Conservation (phyloP, 2,329 filamentous ascomycete species). For the Knufia fluminis region DNA sequence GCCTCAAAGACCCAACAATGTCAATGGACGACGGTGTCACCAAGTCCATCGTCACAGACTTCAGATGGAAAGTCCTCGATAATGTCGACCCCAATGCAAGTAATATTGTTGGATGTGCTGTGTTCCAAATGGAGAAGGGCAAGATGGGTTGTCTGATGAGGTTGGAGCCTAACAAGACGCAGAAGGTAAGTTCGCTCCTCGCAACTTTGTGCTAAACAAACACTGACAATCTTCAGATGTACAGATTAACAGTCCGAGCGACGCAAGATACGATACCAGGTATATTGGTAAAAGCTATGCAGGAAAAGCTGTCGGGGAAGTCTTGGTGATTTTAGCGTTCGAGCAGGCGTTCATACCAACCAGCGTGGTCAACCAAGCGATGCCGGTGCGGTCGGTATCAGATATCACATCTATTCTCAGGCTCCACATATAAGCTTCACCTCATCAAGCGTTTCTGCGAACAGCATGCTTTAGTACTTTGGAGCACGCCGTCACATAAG, state of each 20-base stretch:
- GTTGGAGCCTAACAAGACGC: constrained; percentile 87
- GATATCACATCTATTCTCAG: too few species aligned
- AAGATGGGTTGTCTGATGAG: constrained; percentile 92
- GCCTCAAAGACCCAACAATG: constrained; percentile 47
- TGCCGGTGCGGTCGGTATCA: too few species aligned
- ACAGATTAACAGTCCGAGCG: constrained; percentile 83
- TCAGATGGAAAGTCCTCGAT: constrained; percentile 78
- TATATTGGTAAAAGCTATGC: constrained; percentile 75
- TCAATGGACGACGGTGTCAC: constrained; percentile 65
- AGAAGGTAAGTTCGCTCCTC: constrained; percentile 58
- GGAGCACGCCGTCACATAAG: too few species aligned
- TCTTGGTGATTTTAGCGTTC: background rate
- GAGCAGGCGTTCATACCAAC: too few species aligned
- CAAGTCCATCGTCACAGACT: constrained; percentile 58
- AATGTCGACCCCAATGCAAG: constrained; percentile 84
- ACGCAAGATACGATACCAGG: constrained; percentile 84
- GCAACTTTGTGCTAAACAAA: background rate
- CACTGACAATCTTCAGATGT: constrained; percentile 57
- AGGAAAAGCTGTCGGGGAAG: constrained; percentile 58
- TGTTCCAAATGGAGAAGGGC: constrained; percentile 67
- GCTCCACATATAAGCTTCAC: too few species aligned
- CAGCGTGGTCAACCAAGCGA: too few species aligned
- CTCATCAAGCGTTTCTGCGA: too few species aligned
- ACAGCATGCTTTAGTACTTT: too few species aligned
- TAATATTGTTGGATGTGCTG: constrained; percentile 82